phyloP scores from a whole-genome alignment of 2,329 filamentous ascomycete genomes.

The Pyrenochaeta sp. region DNA sequence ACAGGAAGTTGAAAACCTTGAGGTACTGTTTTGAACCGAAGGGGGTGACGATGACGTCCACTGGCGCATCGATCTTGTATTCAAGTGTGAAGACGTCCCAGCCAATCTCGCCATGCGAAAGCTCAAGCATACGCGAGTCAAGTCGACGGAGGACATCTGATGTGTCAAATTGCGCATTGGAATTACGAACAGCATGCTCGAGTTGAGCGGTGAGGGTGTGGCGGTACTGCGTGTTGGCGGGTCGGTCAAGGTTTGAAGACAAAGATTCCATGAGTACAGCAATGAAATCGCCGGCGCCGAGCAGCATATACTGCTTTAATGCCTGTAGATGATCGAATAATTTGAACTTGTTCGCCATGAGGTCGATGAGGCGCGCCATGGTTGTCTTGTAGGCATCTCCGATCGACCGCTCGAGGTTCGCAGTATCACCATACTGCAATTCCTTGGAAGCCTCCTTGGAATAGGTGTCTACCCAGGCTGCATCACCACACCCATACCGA shows the following conservation, averaged over 20 bases:
- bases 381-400: slow-evolving; percentile 98
- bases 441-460: slow-evolving; percentile 93
- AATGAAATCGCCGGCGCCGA: slow-evolving; percentile 97
- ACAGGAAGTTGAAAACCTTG: slow-evolving; percentile 98
- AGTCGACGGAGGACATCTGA: slow-evolving; percentile 89
- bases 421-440: slow-evolving; percentile 90
- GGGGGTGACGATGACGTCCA: slow-evolving; percentile 96
- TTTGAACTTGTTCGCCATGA: slow-evolving; percentile 96
- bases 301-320: slow-evolving; percentile 91
- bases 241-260: slow-evolving; percentile 88
- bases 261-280: slow-evolving; percentile 96
- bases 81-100: slow-evolving; percentile 99
- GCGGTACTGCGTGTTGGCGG: slow-evolving; percentile 95
- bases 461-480: slow-evolving; percentile 94
- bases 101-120: slow-evolving; percentile 95
- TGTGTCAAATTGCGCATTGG: slow-evolving; percentile 94
- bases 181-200: slow-evolving; percentile 95
- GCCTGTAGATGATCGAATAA: slow-evolving; percentile 91
- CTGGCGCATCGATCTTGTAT: slow-evolving; percentile 96
- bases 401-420: slow-evolving; percentile 89
- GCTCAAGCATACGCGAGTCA: slow-evolving; percentile 97
- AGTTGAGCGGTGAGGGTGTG: slow-evolving; percentile 97
- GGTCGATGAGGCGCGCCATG: slow-evolving; percentile 90
- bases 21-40: slow-evolving; percentile 96
- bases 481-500: slow-evolving; percentile 91